These are phyloP conservation scores for Suhomyces canberraensis DNA, from an alignment of 805 yeast genomes.

Conservation along the genomic window DNA sequence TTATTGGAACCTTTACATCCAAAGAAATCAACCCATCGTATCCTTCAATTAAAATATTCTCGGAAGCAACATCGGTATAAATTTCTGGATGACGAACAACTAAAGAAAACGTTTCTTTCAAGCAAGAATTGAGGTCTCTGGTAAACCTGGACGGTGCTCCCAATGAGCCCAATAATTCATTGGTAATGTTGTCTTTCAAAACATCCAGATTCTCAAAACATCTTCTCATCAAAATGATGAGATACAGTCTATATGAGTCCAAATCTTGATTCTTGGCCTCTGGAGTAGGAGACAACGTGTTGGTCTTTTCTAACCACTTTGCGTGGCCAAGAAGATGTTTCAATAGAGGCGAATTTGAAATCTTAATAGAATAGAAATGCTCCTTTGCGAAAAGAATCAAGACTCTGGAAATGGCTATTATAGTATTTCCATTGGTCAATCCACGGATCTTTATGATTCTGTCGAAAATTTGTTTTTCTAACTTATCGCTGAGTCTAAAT, in stretches of 20 bases:
- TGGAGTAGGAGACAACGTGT: background rate
- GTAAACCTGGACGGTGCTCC: constrained; percentile 11
- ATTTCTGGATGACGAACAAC: constrained; percentile 47
- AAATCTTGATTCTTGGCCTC: background rate
- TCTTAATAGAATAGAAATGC: constrained; percentile 33
- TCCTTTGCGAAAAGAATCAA: constrained; percentile 52
- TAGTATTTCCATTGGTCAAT: constrained; percentile 44
- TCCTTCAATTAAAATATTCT: constrained; percentile 41
- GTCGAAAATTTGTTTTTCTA: constrained; percentile 38
- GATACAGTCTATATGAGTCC: constrained; percentile 18
- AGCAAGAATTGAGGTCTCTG: constrained; percentile 30
- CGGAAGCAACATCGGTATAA: constrained; percentile 45
- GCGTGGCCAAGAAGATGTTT: constrained; percentile 46
- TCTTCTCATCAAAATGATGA: constrained; percentile 58
- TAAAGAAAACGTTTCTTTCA: constrained; percentile 51
- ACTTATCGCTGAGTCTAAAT: constrained; percentile 11
- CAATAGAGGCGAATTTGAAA: constrained; percentile 49
- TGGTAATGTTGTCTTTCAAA: constrained; percentile 46
- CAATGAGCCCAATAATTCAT: constrained; percentile 49
- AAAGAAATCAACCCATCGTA: constrained; percentile 31
- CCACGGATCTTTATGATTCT: constrained; percentile 39
- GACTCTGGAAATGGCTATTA: constrained; percentile 52
- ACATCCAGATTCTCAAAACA: constrained; percentile 62
- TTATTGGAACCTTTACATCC: background rate
- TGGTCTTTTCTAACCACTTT: constrained; percentile 4